Evolutionary conservation across 148 eudicot genomes (phyloP), one percentile per base, ranked within the genome.

Genomic region (Oxyria digyna): DNA sequence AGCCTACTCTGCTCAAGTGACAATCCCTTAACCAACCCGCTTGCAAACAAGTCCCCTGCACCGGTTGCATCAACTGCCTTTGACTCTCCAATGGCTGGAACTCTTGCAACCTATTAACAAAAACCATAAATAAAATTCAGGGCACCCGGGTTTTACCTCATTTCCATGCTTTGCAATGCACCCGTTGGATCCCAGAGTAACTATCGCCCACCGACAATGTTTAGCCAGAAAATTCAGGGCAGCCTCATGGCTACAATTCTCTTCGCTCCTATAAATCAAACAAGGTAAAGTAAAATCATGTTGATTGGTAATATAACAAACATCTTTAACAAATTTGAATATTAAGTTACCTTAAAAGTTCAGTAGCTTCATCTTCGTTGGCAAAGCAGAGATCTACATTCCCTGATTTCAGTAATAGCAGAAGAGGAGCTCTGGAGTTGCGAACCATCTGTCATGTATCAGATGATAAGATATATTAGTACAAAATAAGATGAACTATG

Each of bases 1-100:
- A n/a, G n/a, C n/a, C n/a, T n/a, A 69, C 96, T 91, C 17, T 91
- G 88, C 68, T 91, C 97, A 0, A 95, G 85, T 0, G 93, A 75
- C 31, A 88, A 42, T 67, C 96, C 97, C 37, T 84, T 88, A 40
- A 91, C 80, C 73, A 95, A 95, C 26, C 99, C 99, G 40, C 97
- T 79, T 3, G 99, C 97, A 72, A 95, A 95, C 18, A 95, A 87
- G 77, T 95, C 99, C 7, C 99, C 99, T 14, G 99, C 99, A 43
- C 99, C 99, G 0, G 99, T 95, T 42, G 99, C 89, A 71, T 95
- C 99, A 11, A 76, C 71, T 6, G 85, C 88, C 65, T 82, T 84
- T 10, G 92, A 38, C 75, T 87, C 87, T 38, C 91, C 91, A 50
- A 87, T 84, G 31, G 99, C 99, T 6, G 93, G 86, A 46, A 88